Conservation (phyloP, 192 early-diverging fungal genomes). For the Gaertneriomyces semiglobifer region DNA sequence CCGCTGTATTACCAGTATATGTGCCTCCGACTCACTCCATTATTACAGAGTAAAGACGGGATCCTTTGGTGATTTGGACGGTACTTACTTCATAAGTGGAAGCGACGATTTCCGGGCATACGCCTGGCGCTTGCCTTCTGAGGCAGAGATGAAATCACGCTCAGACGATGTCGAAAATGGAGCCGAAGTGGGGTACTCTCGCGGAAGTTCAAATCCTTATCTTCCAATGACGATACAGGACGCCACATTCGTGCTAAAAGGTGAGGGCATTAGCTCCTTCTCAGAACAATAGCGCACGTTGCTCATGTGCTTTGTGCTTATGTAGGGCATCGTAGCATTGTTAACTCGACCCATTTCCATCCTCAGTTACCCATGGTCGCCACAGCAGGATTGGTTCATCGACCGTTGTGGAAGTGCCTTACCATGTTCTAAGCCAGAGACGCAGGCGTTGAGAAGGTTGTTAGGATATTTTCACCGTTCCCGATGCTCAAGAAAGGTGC, state of each 20-base stretch:
- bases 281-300: neutral
- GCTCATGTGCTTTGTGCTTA: slow-evolving; percentile 3
- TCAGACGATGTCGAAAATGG: neutral
- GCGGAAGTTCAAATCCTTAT: no score
- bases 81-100: slow-evolving; percentile 11
- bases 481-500: neutral
- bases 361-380: slow-evolving; percentile 4
- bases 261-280: neutral
- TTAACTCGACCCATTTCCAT: slow-evolving; percentile 12
- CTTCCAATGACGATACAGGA: slow-evolving; percentile 7
- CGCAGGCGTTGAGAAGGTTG: slow-evolving; percentile 16
- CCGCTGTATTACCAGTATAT: neutral
- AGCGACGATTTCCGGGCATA: slow-evolving; percentile 23
- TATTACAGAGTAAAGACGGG: slow-evolving; percentile 9
- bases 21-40: neutral
- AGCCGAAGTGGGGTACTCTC: neutral
- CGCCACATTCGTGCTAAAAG: slow-evolving; percentile 11
- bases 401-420: neutral
- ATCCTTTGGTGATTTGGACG: slow-evolving; percentile 3
- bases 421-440: neutral
- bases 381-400: neutral
- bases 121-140: slow-evolving; percentile 13
- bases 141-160: neutral
- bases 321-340: slow-evolving; percentile 21
- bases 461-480: slow-evolving; percentile 20